Evolutionary conservation across 371 early-diverging fungal species (phyloP).

Genomic region (Smittium culicis): DNA sequence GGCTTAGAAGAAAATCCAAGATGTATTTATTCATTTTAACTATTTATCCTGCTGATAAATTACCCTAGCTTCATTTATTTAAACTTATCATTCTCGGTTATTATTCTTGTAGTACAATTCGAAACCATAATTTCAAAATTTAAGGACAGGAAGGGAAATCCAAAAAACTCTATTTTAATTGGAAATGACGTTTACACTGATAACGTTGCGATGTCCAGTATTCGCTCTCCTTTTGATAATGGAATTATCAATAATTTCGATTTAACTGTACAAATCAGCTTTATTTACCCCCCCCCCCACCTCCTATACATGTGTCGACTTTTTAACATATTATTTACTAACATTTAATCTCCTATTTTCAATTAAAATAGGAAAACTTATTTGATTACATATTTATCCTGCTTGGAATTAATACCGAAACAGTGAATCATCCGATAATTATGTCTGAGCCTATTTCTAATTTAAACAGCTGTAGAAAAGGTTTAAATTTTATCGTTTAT

Average conservation of each 20-base stretch:
- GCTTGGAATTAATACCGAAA: constrained; percentile 53
- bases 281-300: constrained; percentile 10
- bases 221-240: constrained; percentile 59
- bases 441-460: constrained; percentile 73
- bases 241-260: constrained; percentile 30
- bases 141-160: constrained; percentile 49
- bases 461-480: constrained; percentile 53
- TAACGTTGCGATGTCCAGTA: constrained; percentile 46
- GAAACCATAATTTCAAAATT: constrained; percentile 67
- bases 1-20: not conserved
- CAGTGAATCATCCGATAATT: constrained; percentile 58
- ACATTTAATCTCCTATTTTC: constrained; percentile 9
- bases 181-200: constrained; percentile 64
- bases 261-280: constrained; percentile 38
- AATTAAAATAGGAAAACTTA: constrained; percentile 33
- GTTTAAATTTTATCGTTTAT: constrained; percentile 13
- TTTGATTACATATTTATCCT: constrained; percentile 73
- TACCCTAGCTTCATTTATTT: too few relatives aligned
- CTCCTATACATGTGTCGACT: too few relatives aligned
- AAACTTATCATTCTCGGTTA: too few relatives aligned
- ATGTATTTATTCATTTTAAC: not conserved
- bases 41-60: not conserved
- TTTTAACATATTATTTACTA: constrained; percentile 59
- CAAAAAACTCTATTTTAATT: constrained; percentile 42
- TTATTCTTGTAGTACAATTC: constrained; percentile 51